Base-by-base conservation (phyloP, 1,284 basidiomycete species). In the Puccinia hordei region DNA sequence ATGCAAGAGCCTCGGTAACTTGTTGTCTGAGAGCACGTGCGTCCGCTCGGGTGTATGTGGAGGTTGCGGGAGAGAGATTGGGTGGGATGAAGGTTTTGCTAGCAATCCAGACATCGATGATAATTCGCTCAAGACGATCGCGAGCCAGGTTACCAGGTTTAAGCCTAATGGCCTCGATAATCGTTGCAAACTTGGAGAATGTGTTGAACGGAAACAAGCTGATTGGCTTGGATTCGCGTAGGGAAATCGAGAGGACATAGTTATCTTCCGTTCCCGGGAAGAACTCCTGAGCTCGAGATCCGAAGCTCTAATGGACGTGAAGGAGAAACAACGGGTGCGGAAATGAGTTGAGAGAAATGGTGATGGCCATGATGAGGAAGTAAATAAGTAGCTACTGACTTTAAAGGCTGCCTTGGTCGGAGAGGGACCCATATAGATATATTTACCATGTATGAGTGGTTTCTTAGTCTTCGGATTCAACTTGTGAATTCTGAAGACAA, bases 401-500 rank as follows among this genome's bases (percentile, higher is more conserved):
- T 66, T 9, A 2, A 44, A 66, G 41, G 38, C 27, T 13, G 63
- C 6, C 19, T 66, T 33, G 41, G 38, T 44, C 2, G 63, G 9
- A 66, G 13, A n/a, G n/a, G 8, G 35, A 22, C 63, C 38, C 63
- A 46, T 44, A 17, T 66, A 66, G 63, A 66, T 2, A 38, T 27
- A 46, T 27, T 46, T 66, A 12, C 63, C 63, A 66, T 46, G 4
- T 9, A 8, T 22, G 19, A 2, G 19, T 44, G 38, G 41, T 44
- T 41, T 66, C 63, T 66, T 66, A 27, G 38, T 66, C 13, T 44
- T 35, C 2, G 63, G n/a, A 66, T 66, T 3, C 38, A 46, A 15
- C 41, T 27, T 66, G 63, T 66, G 22, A 5, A 46, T 24, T 27
- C 63, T 66, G 63, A 66, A 66, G n/a, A 66, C 63, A 46, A 66